Conservation (phyloP, 208 protist genomes). For the Jaenimonas drosophilae region DNA sequence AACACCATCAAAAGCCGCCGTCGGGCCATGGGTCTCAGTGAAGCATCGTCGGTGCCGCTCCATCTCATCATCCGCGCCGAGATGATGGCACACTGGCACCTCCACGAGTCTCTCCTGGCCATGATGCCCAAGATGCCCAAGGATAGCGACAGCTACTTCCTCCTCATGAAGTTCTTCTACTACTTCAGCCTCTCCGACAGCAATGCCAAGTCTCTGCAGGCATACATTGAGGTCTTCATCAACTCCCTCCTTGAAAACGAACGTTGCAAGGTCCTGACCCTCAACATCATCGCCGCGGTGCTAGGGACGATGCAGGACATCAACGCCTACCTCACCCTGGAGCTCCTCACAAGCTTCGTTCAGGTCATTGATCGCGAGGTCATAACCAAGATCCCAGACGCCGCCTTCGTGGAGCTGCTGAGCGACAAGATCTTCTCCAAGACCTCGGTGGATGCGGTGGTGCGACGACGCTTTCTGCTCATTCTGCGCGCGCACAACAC, state of each 20-base stretch:
- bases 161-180: constrained; percentile 70
- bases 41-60: constrained; percentile 32
- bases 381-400: constrained; percentile 30
- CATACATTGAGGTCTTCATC: constrained; percentile 35
- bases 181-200: constrained; percentile 42
- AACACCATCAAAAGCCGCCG: constrained; percentile 36
- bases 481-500: constrained; percentile 45
- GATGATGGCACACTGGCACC: constrained; percentile 56
- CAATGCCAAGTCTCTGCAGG: constrained; percentile 37
- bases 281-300: constrained; percentile 52
- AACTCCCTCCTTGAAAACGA: constrained; percentile 6
- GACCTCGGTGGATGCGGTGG: constrained; percentile 22
- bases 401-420: constrained; percentile 47
- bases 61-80: constrained; percentile 46
- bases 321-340: constrained; percentile 39
- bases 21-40: constrained; percentile 35
- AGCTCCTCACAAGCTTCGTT: constrained; percentile 29
- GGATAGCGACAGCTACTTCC: constrained; percentile 16
- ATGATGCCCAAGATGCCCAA: constrained; percentile 34
- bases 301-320: constrained; percentile 40
- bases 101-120: constrained; percentile 49
- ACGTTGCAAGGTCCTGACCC: constrained; percentile 21
- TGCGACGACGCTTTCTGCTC: constrained; percentile 59
- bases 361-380: constrained; percentile 30
- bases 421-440: constrained; percentile 45